These are phyloP conservation scores for Corylus avellana DNA, from an alignment of 306 rosid species.

Conservation along the genomic window DNA sequence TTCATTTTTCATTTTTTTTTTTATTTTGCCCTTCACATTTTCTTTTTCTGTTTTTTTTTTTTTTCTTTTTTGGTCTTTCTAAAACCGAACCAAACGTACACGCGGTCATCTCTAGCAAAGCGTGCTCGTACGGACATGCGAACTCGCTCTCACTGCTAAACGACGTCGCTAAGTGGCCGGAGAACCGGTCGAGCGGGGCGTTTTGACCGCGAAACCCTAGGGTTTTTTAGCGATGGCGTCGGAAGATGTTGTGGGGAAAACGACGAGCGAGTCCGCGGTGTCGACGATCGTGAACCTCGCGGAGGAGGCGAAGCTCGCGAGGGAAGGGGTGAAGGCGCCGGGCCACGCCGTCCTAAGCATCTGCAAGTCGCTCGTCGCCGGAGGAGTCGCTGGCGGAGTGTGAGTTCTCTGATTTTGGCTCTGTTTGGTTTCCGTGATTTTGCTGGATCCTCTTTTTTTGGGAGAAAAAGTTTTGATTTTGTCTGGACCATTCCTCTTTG, in stretches of 20 bases:
- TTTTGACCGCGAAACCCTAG: conserved; percentile 1
- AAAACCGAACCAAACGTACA: not conserved
- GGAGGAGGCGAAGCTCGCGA: conserved; percentile 45
- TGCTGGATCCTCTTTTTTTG: not conserved
- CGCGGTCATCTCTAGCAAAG: not conserved
- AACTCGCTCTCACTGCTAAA: not conserved
- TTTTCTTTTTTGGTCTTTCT: not conserved
- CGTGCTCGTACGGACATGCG: not conserved
- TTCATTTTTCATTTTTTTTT: not conserved
- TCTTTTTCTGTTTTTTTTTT: not conserved
- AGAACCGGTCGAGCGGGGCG: not conserved
- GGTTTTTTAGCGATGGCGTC: conserved; percentile 46
- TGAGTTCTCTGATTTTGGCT: conserved; percentile 37
- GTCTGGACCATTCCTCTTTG: not conserved
- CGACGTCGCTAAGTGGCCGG: not conserved
- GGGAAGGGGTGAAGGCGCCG: conserved; percentile 50
- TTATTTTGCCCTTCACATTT: not conserved
- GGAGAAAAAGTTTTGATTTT: not conserved
- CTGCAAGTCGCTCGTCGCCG: conserved; percentile 70
- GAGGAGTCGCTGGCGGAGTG: conserved; percentile 83
- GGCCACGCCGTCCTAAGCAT: conserved; percentile 43
- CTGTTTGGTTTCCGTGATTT: not conserved
- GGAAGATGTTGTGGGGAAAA: conserved; percentile 37
- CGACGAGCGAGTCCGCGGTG: conserved; percentile 39
- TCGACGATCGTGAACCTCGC: conserved; percentile 45